phyloP scores from a whole-genome alignment of 768 basidiomycete species.

The Suillus bovinus region DNA sequence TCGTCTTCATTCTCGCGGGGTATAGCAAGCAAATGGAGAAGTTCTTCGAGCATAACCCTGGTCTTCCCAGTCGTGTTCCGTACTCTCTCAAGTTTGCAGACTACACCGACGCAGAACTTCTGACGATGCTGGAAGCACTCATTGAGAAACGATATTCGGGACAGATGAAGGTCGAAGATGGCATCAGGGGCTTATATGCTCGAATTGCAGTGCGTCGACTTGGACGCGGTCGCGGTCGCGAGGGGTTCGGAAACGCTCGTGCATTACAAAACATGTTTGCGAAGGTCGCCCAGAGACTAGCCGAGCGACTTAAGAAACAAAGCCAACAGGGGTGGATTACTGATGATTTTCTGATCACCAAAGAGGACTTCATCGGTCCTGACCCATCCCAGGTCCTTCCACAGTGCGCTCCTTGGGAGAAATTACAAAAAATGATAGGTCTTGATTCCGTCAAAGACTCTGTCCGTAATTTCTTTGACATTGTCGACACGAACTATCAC shows the following conservation, averaged over 20 bases:
- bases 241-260: constrained; percentile 70
- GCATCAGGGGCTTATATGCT: constrained; percentile 50
- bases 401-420: constrained; percentile 49
- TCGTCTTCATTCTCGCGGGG: constrained; percentile 72
- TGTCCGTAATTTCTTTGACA: constrained; percentile 45
- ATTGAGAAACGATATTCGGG: constrained; percentile 49
- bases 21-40: constrained; percentile 74
- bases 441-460: constrained; percentile 58
- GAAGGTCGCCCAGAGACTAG: constrained; percentile 52
- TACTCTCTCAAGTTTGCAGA: constrained; percentile 59
- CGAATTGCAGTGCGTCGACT: constrained; percentile 61
- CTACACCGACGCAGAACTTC: constrained; percentile 58
- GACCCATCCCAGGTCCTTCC: constrained; percentile 52
- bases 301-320: constrained; percentile 44
- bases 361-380: constrained; percentile 66
- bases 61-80: constrained; percentile 67
- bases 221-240: constrained; percentile 55
- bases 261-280: constrained; percentile 54
- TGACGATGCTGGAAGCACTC: constrained; percentile 51
- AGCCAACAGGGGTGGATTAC: constrained; percentile 39
- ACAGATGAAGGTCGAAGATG: constrained; percentile 56
- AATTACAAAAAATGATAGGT: constrained; percentile 54
- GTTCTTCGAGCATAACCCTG: constrained; percentile 78
- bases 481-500: constrained; percentile 54
- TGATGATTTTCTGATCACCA: constrained; percentile 51